Percentiles rank a stretch among this genome's conserved stretches.
Conservation (phyloP, 75 land plant genomes). For the Sequoiadendron giganteum region DNA sequence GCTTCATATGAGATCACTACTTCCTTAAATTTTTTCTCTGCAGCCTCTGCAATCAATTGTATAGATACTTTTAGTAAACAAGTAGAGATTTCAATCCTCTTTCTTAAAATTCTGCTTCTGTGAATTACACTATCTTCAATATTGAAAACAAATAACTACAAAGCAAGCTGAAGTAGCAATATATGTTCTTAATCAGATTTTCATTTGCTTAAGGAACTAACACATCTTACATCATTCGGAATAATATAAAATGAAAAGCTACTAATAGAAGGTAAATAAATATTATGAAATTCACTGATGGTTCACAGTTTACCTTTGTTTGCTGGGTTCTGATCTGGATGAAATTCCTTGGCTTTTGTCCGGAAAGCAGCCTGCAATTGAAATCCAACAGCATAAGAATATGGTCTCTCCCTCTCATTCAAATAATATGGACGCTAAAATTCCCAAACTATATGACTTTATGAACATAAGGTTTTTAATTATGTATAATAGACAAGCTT, state of each 20-base stretch:
- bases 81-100: not conserved
- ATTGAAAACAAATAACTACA: not conserved
- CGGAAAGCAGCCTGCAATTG: constrained; percentile 62
- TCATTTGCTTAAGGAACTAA: not conserved
- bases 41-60: constrained; percentile 47
- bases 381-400: not conserved
- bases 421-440: not conserved
- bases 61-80: not conserved
- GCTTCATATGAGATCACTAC: constrained; percentile 69
- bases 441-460: not conserved
- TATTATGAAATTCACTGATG: not conserved
- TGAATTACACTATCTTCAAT: not conserved
- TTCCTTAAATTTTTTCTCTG: constrained; percentile 68
- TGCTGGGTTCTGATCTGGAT: constrained; percentile 74
- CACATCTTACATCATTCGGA: not conserved
- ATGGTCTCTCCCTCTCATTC: not conserved
- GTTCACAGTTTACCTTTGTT: constrained; percentile 53
- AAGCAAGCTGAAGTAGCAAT: not conserved
- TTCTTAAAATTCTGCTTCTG: not conserved
- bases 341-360: constrained; percentile 69
- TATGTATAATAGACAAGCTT: not conserved
- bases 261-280: not conserved
- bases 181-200: not conserved
- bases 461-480: not conserved
- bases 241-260: not conserved